Percentiles rank a stretch among this genome's conserved stretches.
These are phyloP conservation scores for Lineolata rhizophorae DNA, from an alignment of 495 filamentous ascomycete genomes.

Conservation along the genomic window DNA sequence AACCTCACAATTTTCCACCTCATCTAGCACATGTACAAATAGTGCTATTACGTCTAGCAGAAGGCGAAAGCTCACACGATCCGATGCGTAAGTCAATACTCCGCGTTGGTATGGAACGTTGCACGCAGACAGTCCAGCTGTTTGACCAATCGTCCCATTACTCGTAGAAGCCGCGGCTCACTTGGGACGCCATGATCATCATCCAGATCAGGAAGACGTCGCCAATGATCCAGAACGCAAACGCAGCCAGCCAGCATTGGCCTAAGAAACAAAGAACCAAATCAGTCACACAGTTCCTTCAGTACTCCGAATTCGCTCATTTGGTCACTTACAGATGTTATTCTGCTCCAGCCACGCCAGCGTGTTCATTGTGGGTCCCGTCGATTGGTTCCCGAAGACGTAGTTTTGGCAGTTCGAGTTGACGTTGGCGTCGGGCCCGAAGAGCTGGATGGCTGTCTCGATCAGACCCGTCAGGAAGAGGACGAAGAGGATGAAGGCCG, in stretches of 20 bases:
- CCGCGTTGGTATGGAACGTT: too few species aligned
- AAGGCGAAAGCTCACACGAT: too few species aligned
- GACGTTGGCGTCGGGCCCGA: slow-evolving; percentile 52
- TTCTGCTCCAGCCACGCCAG: slow-evolving; percentile 75
- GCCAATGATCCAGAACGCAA: slow-evolving; percentile 54
- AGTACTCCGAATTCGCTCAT: too few species aligned
- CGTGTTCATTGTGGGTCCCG: slow-evolving; percentile 44
- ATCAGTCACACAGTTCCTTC: neutral
- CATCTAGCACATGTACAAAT: too few species aligned
- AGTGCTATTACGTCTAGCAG: too few species aligned
- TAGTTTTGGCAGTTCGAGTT: slow-evolving; percentile 60
- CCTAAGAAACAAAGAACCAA: slow-evolving; percentile 13
- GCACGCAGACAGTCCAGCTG: too few species aligned
- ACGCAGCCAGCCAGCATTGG: slow-evolving; percentile 37
- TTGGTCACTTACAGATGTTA: slow-evolving; percentile 48
- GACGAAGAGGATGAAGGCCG: slow-evolving; percentile 82
- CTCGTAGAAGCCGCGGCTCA: slow-evolving; percentile 41
- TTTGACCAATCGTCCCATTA: too few species aligned
- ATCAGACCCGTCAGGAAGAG: slow-evolving; percentile 85
- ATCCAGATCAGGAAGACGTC: slow-evolving; percentile 83
- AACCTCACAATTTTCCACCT: too few species aligned
- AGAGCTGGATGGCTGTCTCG: slow-evolving; percentile 74
- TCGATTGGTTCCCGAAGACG: slow-evolving; percentile 31
- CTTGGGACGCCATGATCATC: slow-evolving; percentile 79
- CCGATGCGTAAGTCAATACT: too few species aligned